phyloP scores from a whole-genome alignment of 2,329 filamentous ascomycete species.

The Chaetoscypha palmicola region DNA sequence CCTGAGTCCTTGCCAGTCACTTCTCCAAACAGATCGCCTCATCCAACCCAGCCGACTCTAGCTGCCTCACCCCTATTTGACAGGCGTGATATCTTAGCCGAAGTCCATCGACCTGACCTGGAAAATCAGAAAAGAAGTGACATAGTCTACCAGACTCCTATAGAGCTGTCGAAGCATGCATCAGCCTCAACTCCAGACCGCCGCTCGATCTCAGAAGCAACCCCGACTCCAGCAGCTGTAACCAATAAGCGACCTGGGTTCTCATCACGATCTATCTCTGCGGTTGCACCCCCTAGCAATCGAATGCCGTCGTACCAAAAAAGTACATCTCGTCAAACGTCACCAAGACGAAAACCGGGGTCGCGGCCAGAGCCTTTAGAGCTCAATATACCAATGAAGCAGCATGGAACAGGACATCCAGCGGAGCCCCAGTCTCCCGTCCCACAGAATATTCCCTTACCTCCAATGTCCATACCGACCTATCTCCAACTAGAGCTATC shows the following conservation, averaged over 20 bases:
- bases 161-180: conserved; percentile 12
- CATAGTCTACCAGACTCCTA: conserved; percentile 9
- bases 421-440: conserved; percentile 32
- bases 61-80: conserved; percentile 23
- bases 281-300: conserved; percentile 16
- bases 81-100: conserved; percentile 14
- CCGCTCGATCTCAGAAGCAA: conserved; percentile 12
- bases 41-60: conserved; percentile 30
- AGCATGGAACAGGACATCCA: conserved; percentile 5
- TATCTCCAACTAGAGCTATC: conserved; percentile 59
- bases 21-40: conserved; percentile 30
- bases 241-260: conserved; percentile 22
- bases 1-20: conserved; percentile 53
- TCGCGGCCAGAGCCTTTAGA: conserved; percentile 25
- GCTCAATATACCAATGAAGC: conserved; percentile 17
- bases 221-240: conserved; percentile 6
- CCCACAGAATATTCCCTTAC: conserved; percentile 50
- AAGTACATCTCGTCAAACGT: conserved; percentile 17
- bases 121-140: conserved; percentile 12
- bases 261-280: conserved; percentile 25
- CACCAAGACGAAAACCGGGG: conserved; percentile 25
- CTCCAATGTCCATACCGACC: conserved; percentile 60
- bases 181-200: conserved; percentile 14
- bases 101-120: conserved; percentile 11
- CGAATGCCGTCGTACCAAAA: conserved; percentile 21